These are phyloP conservation scores for Coemansia sp. DNA, from an alignment of 192 early-diverging fungal species.

Conservation along the genomic window DNA sequence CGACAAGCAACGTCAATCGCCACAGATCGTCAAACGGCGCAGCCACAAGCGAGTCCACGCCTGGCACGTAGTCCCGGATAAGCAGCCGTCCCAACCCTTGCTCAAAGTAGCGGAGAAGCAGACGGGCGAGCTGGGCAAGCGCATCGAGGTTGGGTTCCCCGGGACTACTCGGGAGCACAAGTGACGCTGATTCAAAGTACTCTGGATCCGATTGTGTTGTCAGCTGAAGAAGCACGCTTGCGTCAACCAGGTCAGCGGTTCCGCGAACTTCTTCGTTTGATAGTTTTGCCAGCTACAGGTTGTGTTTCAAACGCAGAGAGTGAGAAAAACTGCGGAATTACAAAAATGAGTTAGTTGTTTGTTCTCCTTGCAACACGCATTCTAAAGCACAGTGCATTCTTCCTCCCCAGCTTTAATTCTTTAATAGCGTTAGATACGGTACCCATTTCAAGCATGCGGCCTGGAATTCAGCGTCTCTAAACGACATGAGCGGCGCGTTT, in stretches of 20 bases:
- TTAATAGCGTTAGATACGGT: neutral
- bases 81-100: constrained; percentile 10
- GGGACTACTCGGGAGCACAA: constrained; percentile 27
- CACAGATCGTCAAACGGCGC: constrained; percentile 49
- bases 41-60: constrained; percentile 26
- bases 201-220: constrained; percentile 47
- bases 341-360: neutral
- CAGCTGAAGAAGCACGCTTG: constrained; percentile 33
- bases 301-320: neutral
- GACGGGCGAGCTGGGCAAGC: constrained; percentile 45
- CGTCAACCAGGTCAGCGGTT: constrained; percentile 38
- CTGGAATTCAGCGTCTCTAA: constrained; percentile 8
- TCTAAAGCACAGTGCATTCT: neutral
- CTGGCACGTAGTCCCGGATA: constrained; percentile 30
- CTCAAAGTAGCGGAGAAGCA: constrained; percentile 44
- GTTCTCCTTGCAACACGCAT: neutral
- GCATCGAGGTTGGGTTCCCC: constrained; percentile 45
- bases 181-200: constrained; percentile 45
- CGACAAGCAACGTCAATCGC: constrained; percentile 41
- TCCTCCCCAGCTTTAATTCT: neutral
- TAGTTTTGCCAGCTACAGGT: constrained; percentile 29
- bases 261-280: constrained; percentile 18
- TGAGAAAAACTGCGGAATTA: neutral
- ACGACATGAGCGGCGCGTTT: neutral
- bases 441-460: constrained; percentile 7